Percentiles rank a stretch among this genome's conserved stretches.
Evolutionary conservation across 352 stramenopile genomes (phyloP).

Genomic region (Pythium graminicola): DNA sequence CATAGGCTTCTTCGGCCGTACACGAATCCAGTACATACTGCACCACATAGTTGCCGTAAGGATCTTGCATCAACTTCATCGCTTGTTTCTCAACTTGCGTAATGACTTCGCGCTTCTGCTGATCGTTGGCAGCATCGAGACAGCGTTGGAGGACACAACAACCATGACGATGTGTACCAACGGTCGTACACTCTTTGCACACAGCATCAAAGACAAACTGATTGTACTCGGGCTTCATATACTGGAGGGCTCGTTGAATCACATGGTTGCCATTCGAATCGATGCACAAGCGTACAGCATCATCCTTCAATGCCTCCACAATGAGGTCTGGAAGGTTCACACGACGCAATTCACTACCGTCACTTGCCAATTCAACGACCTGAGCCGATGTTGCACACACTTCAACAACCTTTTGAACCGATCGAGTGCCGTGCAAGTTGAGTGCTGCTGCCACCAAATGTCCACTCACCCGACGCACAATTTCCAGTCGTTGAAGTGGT

Average conservation of each 20-base stretch:
- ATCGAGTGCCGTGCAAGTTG: conserved; percentile 97
- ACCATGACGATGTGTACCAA: conserved; percentile 95
- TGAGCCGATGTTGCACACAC: conserved; percentile 84
- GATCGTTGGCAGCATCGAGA: conserved; percentile 87
- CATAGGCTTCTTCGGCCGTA: conserved; percentile 68
- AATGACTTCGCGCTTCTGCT: conserved; percentile 87
- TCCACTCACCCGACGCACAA: conserved; percentile 89
- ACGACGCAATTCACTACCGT: conserved; percentile 32
- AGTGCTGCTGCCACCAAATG: conserved; percentile 94
- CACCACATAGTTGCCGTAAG: conserved; percentile 90
- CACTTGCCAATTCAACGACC: conserved; percentile 46
- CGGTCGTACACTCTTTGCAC: conserved; percentile 91
- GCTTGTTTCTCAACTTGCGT: conserved; percentile 93
- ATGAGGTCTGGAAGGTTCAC: conserved; percentile 86
- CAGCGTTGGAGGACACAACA: conserved; percentile 97
- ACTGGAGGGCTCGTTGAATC: conserved; percentile 95
- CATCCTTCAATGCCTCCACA: conserved; percentile 90
- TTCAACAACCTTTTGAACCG: conserved; percentile 98
- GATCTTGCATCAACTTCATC: conserved; percentile 94
- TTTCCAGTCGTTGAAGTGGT: conserved; percentile 85
- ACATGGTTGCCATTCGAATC: conserved; percentile 98
- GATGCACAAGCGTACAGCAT: conserved; percentile 94
- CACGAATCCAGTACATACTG: conserved; percentile 90
- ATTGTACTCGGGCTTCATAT: conserved; percentile 91
- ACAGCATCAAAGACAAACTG: conserved; percentile 98